A percentile compares a stretch with the other conserved stretches of the same genome.
Evolutionary conservation across 2,329 filamentous ascomycete genomes (phyloP).

Genomic region (Fusarium paranaense): DNA sequence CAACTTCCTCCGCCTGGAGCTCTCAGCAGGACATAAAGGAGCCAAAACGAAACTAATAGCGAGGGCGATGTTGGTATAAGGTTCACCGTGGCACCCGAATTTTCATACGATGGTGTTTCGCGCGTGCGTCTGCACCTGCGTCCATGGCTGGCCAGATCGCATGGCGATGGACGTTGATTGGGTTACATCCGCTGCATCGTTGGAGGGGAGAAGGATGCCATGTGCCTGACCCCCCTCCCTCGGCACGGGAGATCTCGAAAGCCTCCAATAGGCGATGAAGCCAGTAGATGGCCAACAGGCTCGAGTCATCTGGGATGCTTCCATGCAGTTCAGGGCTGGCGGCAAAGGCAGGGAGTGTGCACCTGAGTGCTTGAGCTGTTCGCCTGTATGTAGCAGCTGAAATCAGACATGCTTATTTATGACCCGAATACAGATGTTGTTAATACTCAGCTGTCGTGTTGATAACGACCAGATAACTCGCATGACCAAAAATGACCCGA

Average conservation of each 20-base stretch:
- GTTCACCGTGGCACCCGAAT: not conserved
- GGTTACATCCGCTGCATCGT: conserved; percentile 9
- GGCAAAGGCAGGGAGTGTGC: not conserved
- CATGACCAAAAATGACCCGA: not conserved
- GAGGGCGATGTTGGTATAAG: not conserved
- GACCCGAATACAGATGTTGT: not conserved
- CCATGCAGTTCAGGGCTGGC: not conserved
- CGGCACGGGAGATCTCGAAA: not conserved
- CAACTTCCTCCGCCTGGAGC: conserved; percentile 59
- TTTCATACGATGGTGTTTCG: conserved; percentile 1
- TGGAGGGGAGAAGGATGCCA: not conserved
- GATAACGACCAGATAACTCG: not conserved
- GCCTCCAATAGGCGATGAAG: conserved; percentile 16
- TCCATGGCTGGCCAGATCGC: conserved; percentile 3
- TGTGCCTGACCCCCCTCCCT: not conserved
- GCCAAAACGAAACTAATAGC: not conserved
- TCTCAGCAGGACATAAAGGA: conserved; percentile 1
- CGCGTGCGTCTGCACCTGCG: not conserved
- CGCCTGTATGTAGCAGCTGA: not conserved
- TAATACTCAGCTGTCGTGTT: not conserved
- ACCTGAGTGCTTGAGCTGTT: not conserved
- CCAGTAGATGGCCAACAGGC: not conserved
- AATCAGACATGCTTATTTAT: not conserved
- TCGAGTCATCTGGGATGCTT: not conserved
- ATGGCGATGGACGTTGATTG: conserved; percentile 5